Evolutionary conservation across 805 yeast genomes (phyloP).

Genomic region (Yarrowia sp.): DNA sequence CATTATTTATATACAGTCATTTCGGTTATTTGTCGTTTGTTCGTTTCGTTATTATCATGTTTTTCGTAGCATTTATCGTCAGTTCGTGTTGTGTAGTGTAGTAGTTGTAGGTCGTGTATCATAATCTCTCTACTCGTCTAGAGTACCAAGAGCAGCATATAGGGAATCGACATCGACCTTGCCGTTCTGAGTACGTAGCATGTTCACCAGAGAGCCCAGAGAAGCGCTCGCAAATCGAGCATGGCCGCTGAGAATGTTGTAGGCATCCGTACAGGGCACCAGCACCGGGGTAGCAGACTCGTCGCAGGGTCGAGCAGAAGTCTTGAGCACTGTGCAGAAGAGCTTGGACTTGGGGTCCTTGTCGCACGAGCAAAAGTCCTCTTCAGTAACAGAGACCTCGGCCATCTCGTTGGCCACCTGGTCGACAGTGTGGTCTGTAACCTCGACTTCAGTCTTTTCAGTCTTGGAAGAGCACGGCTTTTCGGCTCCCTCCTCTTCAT

Average conservation of each 20-base stretch:
- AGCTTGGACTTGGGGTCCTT: slow-evolving; percentile 81
- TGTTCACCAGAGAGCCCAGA: slow-evolving; percentile 10
- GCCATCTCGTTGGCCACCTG: slow-evolving; percentile 23
- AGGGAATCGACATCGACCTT: slow-evolving; percentile 25
- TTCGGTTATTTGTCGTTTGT: slow-evolving; percentile 5
- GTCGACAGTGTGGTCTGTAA: slow-evolving; percentile 1
- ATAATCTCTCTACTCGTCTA: neutral
- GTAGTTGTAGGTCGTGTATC: neutral
- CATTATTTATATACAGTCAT: slow-evolving; percentile 30
- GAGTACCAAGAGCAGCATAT: slow-evolving; percentile 31
- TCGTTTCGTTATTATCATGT: slow-evolving; percentile 29
- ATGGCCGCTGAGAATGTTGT: slow-evolving; percentile 78
- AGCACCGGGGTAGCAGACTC: slow-evolving; percentile 48
- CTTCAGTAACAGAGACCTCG: slow-evolving; percentile 15
- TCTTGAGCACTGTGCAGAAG: slow-evolving; percentile 64
- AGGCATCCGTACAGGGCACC: slow-evolving; percentile 86
- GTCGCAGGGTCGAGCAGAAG: slow-evolving; percentile 40
- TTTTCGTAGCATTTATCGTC: slow-evolving; percentile 5
- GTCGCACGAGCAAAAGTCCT: slow-evolving; percentile 27
- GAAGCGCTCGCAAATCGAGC: slow-evolving; percentile 35
- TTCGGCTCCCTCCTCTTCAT: slow-evolving; percentile 8
- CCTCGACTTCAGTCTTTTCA: slow-evolving; percentile 1
- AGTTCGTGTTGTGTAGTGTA: slow-evolving; percentile 10
- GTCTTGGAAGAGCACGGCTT: neutral
- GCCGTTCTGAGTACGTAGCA: slow-evolving; percentile 16